Evolutionary conservation across 768 basidiomycete genomes (phyloP).

Genomic region (Mycena chlorophos): DNA sequence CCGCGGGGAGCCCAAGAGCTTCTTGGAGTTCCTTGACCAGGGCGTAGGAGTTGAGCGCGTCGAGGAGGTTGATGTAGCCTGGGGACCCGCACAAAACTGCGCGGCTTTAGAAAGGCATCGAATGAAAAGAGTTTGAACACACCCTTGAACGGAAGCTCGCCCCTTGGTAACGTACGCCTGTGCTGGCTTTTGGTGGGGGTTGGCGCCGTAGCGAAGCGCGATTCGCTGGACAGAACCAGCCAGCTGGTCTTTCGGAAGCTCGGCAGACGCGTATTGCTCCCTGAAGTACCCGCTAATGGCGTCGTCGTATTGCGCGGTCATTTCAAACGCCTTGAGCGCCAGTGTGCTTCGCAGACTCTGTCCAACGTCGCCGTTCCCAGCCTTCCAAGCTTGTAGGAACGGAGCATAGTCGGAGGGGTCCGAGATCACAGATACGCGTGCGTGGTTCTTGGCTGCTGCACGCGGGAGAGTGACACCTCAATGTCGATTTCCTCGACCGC

Average conservation of each 20-base stretch:
- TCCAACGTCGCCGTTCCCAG: constrained; percentile 73
- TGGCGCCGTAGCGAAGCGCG: constrained; percentile 90
- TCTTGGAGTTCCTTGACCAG: constrained; percentile 92
- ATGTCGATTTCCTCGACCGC: constrained; percentile 99
- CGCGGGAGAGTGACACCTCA: constrained; percentile 94
- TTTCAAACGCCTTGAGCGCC: constrained; percentile 96
- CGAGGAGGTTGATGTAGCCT: constrained; percentile 97
- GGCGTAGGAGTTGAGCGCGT: constrained; percentile 95
- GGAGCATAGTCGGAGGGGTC: constrained; percentile 85
- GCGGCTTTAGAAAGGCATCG: background rate
- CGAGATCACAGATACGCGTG: constrained; percentile 83
- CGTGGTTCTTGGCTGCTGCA: constrained; percentile 98
- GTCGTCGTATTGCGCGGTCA: constrained; percentile 92
- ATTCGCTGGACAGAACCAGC: constrained; percentile 79
- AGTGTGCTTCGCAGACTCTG: constrained; percentile 72
- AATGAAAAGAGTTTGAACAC: background rate
- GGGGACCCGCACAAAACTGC: constrained; percentile 90
- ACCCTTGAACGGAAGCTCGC: constrained; percentile 94
- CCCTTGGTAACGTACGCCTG: constrained; percentile 90
- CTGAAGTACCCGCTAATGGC: constrained; percentile 97
- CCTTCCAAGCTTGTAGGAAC: constrained; percentile 77
- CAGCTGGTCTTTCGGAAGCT: constrained; percentile 57
- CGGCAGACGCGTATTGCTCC: constrained; percentile 89
- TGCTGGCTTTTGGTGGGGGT: constrained; percentile 98
- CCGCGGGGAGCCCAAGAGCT: constrained; percentile 86